Base-by-base conservation (phyloP, 2,329 filamentous ascomycete genomes). In the Coccinonectria pachysandricola region DNA sequence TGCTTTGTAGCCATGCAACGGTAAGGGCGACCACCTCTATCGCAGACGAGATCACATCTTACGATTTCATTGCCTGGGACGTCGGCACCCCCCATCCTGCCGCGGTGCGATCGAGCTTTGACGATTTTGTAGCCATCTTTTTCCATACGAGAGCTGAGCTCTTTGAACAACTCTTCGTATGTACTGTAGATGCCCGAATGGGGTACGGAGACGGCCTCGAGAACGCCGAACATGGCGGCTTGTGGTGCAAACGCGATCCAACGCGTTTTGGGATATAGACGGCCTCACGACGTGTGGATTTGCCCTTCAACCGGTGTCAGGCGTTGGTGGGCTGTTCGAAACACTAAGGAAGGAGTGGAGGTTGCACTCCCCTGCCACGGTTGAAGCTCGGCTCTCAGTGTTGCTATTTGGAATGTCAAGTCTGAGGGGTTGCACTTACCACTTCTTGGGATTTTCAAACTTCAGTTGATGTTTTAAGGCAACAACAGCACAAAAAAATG, bases 101-200 rank as follows among this genome's bases (percentile, higher is more conserved):
- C 50, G 32, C 58, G 56, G 40, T 62, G 57, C 14, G 57, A 60
- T 31, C 59, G 50, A 15, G 54, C 49, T 41, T 61, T 62, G 47
- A 62, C 59, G 28, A 62, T 54, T 35, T 60, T 61, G 53, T 60
- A 62, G 32, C 59, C 59, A 31, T 62, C 52, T 38, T 58, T 59
- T 31, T 56, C 48, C 50, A 61, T 60, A 17, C 53, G 54, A 26
- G 48, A 45, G 33, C 52, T 60, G 19, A 62, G 46, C 18, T 57
- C 48, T 21, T 46, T 45, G 35, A 62, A 57, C 12, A 62, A 48
- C 9, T 60, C 57, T 10, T 62, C 59, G 34, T 56, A 60, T n/a
- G 52, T 50, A 27, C 39, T 40, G 34, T 52, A 62, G 28, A 59
- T 44, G 31, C 45, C 52, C 17, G 45, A 43, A 34, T 53, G 43